Percentiles rank a stretch among this genome's conserved stretches.
These are phyloP conservation scores for Comarum palustre DNA, from an alignment of 306 rosid species.

Conservation along the genomic window DNA sequence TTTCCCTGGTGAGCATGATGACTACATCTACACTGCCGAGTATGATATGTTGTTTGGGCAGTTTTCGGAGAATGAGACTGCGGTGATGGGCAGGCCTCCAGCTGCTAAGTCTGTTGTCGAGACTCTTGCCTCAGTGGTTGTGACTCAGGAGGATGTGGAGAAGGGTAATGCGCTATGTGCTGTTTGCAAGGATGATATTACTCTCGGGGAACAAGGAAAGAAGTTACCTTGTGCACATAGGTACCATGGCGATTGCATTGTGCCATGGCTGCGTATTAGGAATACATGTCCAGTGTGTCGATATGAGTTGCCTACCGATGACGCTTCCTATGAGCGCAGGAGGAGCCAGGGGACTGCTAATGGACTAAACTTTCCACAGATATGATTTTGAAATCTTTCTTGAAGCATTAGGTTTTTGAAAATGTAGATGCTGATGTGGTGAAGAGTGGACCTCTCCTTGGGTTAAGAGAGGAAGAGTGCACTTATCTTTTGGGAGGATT, in stretches of 20 bases:
- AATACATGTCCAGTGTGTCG: slow-evolving; percentile 95
- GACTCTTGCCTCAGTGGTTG: slow-evolving; percentile 46
- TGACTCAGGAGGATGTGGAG: slow-evolving; percentile 46
- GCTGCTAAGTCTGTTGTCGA: slow-evolving; percentile 50
- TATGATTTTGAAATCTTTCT: slow-evolving; percentile 22
- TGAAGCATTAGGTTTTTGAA: slow-evolving; percentile 35
- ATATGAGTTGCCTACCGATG: slow-evolving; percentile 66
- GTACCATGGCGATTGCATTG: slow-evolving; percentile 76
- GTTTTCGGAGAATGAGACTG: slow-evolving; percentile 49
- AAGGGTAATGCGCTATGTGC: slow-evolving; percentile 52
- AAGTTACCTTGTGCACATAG: slow-evolving; percentile 66
- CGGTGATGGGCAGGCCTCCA: slow-evolving; percentile 46
- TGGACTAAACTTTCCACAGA: slow-evolving; percentile 21
- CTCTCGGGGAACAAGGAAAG: slow-evolving; percentile 50
- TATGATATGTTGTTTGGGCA: slow-evolving; percentile 78
- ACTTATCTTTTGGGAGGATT: slow-evolving; percentile 6
- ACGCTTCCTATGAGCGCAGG: slow-evolving; percentile 65
- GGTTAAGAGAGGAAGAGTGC: neutral
- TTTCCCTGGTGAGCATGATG: slow-evolving; percentile 54
- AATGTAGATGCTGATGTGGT: slow-evolving; percentile 39
- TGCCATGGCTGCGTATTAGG: slow-evolving; percentile 72
- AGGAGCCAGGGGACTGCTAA: slow-evolving; percentile 37
- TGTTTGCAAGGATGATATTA: slow-evolving; percentile 69
- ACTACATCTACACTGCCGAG: slow-evolving; percentile 51
- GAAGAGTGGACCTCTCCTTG: slow-evolving; percentile 1